Evolutionary conservation across 1,284 basidiomycete species (phyloP).

Genomic region (Cutaneotrichosporon cavernicola): DNA sequence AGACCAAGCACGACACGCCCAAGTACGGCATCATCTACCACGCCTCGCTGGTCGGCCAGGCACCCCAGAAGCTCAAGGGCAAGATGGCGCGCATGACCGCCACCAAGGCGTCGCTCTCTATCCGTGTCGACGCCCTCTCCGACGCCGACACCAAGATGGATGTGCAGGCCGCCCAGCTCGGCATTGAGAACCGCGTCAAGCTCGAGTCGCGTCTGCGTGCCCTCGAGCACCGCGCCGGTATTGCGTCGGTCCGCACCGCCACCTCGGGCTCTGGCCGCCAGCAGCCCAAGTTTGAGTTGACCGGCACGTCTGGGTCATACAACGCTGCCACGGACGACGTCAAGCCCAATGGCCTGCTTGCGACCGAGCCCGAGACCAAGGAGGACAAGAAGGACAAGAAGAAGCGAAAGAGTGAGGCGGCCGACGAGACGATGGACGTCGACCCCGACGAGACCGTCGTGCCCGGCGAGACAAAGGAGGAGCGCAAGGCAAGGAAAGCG

Average conservation of each 20-base stretch:
- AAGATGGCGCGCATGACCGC: constrained; percentile 99
- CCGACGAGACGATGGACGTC: constrained; percentile 51
- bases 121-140: constrained; percentile 93
- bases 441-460: constrained; percentile 53
- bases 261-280: constrained; percentile 61
- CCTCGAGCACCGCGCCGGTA: constrained; percentile 78
- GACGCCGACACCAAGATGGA: constrained; percentile 89
- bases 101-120: constrained; percentile 93
- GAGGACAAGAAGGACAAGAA: constrained; percentile 73
- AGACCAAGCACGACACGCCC: constrained; percentile 98
- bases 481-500: constrained; percentile 63
- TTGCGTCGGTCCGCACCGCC: constrained; percentile 63
- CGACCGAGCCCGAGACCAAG: constrained; percentile 73
- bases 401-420: constrained; percentile 62
- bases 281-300: constrained; percentile 71
- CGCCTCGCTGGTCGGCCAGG: constrained; percentile 93
- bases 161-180: constrained; percentile 74
- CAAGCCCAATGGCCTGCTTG: constrained; percentile 59
- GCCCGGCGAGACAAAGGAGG: constrained; percentile 54
- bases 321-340: constrained; percentile 77
- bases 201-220: constrained; percentile 89
- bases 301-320: constrained; percentile 66
- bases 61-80: constrained; percentile 96
- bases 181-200: constrained; percentile 88
- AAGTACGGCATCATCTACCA: constrained; percentile 98